Evolutionary conservation across 257 asterid species (phyloP), one percentile per base, ranked within the genome.

Genomic region (Thymus quinquecostatus): DNA sequence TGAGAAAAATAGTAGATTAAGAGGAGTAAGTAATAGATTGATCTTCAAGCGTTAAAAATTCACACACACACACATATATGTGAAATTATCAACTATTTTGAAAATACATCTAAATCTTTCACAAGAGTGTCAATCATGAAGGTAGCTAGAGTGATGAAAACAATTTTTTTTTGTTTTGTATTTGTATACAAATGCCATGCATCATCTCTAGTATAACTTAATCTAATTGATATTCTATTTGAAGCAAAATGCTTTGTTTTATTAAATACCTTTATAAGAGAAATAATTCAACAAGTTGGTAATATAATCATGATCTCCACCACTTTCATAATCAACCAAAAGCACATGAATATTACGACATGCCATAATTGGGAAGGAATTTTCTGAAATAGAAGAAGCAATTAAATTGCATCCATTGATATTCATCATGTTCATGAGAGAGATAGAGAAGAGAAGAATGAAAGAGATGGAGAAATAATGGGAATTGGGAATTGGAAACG

Each of bases 251-350:
- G 55, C 5, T 38, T 38, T 49, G 36, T 61, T 54, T 62, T 11
- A 2, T 62, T 21, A 21, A 21, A 5, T 66, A 79, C 83, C 83
- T 79, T 55, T 29, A 8, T 71, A 75, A 13, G 75, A 66, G 65
- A 68, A 69, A 48, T 33, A 21, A 12, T 51, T 38, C 79, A 78
- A 64, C 73, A 69, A 41, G 33, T 56, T 68, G 38, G 47, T 47
- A 40, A 33, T 69, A 3, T 6, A 9, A 21, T 68, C 82, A 69
- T 61, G 75, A 47, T 72, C 75, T 55, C 29, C 21, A 5, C 28
- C 14, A 6, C 8, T 63, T 0, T 68, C 76, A 41, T 68, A 53
- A 53, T 78, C 82, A 33, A 73, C 69, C 27, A 78, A 69, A 8
- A 78, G 59, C n/a, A 72, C 75, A 57, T 43, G 76, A 63, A 69